Base-by-base conservation (phyloP, 2,329 filamentous ascomycete genomes). In the Seiridium unicorne region DNA sequence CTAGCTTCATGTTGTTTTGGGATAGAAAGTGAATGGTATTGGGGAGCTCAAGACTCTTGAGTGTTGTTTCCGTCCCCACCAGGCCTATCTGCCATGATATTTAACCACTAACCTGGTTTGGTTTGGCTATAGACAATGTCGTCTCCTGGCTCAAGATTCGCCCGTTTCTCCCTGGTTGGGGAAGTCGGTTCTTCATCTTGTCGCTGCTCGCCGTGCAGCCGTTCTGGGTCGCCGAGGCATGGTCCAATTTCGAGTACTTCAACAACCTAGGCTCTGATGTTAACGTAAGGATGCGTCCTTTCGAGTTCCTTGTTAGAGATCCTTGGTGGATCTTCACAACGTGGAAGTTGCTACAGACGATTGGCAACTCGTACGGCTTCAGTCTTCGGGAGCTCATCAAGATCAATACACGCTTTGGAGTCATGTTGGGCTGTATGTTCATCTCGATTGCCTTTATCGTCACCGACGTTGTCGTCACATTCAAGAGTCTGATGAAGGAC, bases 251-350 rank as follows among this genome's bases (percentile, higher is more conserved):
- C 64, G 75, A 85, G 5, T 89, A 84, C 69, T 89, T 88, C 70
- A 85, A 86, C 64, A 78, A 78, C 36, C 74, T 81, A 64, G 53
- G 53, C 4, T 81, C 79, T 64, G 70, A 76, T 36, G 69, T 87
- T 0, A 89, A 88, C 66, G 67, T 76, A 3, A 75, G 74, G 3
- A 87, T 84, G 0, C 73, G 86, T 18, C 86, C 86, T 0, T 81
- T 82, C 55, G 86, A 89, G 69, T 83, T 85, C 2, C 69, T 88
- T 1, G 86, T 84, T 66, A 79, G 85, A 8, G 87, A 89, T 63
- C 87, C 87, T 0, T 89, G 87, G 87, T 89, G 87, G 87, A 81
- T 89, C 18, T 86, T 87, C 64, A 87, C 86, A 0, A 83, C 81
- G 1, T 65, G 80, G 61, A 84, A 78, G 31, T 75, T 90, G 3